phyloP scores from a whole-genome alignment of 441 rosid genomes.

The Pelargonium cotyledonis region DNA sequence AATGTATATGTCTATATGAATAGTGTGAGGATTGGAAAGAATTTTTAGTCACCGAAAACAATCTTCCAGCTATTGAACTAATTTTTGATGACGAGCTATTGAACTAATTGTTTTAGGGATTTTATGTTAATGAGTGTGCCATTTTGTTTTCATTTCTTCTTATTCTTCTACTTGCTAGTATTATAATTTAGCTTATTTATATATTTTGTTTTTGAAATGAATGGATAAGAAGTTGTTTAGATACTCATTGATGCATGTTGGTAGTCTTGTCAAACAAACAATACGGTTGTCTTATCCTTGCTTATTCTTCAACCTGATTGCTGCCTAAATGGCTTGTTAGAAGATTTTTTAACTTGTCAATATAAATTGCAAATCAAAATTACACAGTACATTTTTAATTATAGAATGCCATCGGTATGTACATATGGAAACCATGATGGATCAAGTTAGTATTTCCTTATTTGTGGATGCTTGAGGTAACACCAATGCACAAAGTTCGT shows the following conservation, averaged over 20 bases:
- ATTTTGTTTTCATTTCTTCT: not conserved
- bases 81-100: not conserved
- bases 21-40: not conserved
- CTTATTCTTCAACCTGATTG: not conserved
- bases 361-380: not conserved
- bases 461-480: not conserved
- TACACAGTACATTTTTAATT: not conserved
- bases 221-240: not conserved
- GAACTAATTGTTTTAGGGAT: too few species aligned
- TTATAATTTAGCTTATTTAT: not conserved
- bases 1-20: slow-evolving; percentile 2
- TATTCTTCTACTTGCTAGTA: not conserved
- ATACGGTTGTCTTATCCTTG: not conserved
- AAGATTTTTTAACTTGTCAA: not conserved
- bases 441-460: not conserved
- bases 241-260: not conserved
- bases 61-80: not conserved
- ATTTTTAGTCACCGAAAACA: not conserved
- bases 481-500: too few species aligned
- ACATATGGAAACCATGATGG: not conserved
- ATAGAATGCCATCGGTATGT: not conserved
- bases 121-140: not conserved
- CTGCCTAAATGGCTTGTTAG: not conserved
- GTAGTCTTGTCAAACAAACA: not conserved
- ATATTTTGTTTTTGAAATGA: not conserved